Percentiles rank a stretch among this genome's conserved stretches.
These are phyloP conservation scores for Calocybe gangraenosa DNA, from an alignment of 768 basidiomycete genomes.

Conservation along the genomic window DNA sequence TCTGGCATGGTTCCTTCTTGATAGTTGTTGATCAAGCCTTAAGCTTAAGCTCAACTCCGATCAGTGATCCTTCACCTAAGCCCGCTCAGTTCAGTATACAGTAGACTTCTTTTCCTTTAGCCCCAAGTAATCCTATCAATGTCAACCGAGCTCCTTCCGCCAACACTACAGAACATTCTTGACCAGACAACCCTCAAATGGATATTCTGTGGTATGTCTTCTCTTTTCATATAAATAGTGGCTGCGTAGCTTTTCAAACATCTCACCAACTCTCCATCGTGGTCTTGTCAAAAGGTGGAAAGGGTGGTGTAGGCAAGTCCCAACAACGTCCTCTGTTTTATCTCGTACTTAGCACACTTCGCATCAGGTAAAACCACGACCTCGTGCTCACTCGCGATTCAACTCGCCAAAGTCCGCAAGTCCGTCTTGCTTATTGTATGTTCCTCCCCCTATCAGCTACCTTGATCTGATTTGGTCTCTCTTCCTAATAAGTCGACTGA, in stretches of 20 bases:
- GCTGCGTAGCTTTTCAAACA: too few species aligned
- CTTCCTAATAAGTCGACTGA: slow-evolving; percentile 80
- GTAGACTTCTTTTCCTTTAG: too few species aligned
- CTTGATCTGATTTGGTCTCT: slow-evolving; percentile 12
- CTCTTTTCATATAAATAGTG: too few species aligned
- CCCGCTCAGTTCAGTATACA: too few species aligned
- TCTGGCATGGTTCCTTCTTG: slow-evolving; percentile 24
- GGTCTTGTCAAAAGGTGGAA: slow-evolving; percentile 69
- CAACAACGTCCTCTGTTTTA: neutral
- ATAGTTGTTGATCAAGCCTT: too few species aligned
- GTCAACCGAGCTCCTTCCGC: slow-evolving; percentile 64
- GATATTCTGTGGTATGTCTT: slow-evolving; percentile 92
- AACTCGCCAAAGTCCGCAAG: slow-evolving; percentile 83
- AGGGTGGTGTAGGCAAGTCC: slow-evolving; percentile 92
- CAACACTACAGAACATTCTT: slow-evolving; percentile 91
- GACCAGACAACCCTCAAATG: slow-evolving; percentile 94
- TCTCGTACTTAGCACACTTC: neutral
- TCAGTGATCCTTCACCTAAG: neutral
- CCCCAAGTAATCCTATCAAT: slow-evolving; percentile 31
- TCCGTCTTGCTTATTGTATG: slow-evolving; percentile 96
- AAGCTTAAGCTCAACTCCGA: slow-evolving; percentile 1
- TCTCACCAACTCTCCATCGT: too few species aligned
- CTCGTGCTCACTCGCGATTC: slow-evolving; percentile 96
- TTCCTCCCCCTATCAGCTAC: neutral
- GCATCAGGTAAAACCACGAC: slow-evolving; percentile 94